phyloP scores from a whole-genome alignment of 495 filamentous ascomycete genomes.

The Penicillium desertorum region DNA sequence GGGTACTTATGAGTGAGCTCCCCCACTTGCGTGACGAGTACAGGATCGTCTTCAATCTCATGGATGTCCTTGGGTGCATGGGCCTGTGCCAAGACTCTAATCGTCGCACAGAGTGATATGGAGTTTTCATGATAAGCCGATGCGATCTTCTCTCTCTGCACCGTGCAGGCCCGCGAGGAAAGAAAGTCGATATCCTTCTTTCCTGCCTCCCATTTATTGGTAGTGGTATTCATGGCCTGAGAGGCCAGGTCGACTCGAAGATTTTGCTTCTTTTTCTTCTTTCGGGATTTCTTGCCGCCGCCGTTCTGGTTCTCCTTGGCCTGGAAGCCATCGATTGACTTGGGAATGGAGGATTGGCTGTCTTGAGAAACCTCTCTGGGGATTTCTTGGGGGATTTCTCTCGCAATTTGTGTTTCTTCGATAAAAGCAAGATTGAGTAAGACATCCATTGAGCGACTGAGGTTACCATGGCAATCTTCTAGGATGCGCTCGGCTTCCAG shows the following conservation, averaged over 20 bases:
- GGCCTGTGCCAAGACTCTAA: slow-evolving; percentile 49
- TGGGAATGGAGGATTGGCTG: slow-evolving; percentile 50
- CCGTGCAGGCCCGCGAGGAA: slow-evolving; percentile 39
- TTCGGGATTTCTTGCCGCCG: slow-evolving; percentile 43
- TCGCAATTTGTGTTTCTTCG: slow-evolving; percentile 46
- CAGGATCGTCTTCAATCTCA: slow-evolving; percentile 43
- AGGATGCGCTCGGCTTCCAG: slow-evolving; percentile 65
- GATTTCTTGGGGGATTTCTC: not conserved
- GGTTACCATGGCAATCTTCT: slow-evolving; percentile 60
- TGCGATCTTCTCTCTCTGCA: slow-evolving; percentile 50
- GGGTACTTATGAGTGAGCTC: slow-evolving; percentile 58
- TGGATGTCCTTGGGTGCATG: slow-evolving; percentile 29
- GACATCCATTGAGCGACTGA: slow-evolving; percentile 73
- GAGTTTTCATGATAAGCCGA: slow-evolving; percentile 64
- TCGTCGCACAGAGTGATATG: slow-evolving; percentile 56
- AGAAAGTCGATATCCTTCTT: slow-evolving; percentile 62
- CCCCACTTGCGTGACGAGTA: slow-evolving; percentile 46
- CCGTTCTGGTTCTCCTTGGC: slow-evolving; percentile 38
- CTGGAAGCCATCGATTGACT: slow-evolving; percentile 79
- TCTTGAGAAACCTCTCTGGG: slow-evolving; percentile 22
- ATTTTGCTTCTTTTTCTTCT: slow-evolving; percentile 22
- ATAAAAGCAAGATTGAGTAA: slow-evolving; percentile 75
- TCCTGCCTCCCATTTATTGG: slow-evolving; percentile 57
- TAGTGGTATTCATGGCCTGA: slow-evolving; percentile 7
- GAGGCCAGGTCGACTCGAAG: slow-evolving; percentile 12